Conservation (phyloP, 176 grass and related monocot species). For the Carex scoparia region DNA sequence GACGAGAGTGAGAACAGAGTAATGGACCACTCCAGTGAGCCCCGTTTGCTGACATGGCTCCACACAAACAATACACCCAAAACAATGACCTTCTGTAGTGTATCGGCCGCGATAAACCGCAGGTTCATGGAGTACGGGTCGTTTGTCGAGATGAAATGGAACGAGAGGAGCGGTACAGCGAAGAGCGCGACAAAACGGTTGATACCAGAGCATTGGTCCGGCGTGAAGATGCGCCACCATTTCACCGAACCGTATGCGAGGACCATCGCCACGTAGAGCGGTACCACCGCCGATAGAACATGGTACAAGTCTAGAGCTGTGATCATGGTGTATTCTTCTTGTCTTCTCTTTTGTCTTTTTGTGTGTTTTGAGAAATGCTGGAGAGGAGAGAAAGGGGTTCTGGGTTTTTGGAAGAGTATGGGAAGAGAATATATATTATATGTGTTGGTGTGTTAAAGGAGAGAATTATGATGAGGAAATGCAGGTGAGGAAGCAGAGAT, state of each 20-base stretch:
- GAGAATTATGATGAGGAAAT: neutral
- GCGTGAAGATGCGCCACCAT: constrained; percentile 67
- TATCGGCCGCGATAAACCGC: constrained; percentile 64
- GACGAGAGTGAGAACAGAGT: constrained; percentile 71
- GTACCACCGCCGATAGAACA: constrained; percentile 62
- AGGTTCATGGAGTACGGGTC: constrained; percentile 63
- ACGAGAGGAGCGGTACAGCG: constrained; percentile 64
- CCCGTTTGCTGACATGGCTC: constrained; percentile 29
- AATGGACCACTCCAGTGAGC: constrained; percentile 66
- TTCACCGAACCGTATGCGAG: constrained; percentile 69
- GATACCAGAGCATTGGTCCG: constrained; percentile 76
- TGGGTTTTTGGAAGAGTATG: neutral
- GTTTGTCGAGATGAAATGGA: constrained; percentile 75
- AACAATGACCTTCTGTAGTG: constrained; percentile 64
- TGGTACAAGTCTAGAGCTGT: constrained; percentile 57
- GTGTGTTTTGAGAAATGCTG: neutral
- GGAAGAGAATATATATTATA: neutral
- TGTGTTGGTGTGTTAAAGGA: neutral
- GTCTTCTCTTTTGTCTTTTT: neutral
- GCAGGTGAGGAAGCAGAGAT: neutral
- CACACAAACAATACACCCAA: constrained; percentile 34
- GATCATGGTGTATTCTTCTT: constrained; percentile 18
- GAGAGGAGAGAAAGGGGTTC: neutral
- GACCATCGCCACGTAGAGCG: constrained; percentile 73
- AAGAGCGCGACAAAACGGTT: constrained; percentile 78